A percentile compares a stretch with the other conserved stretches of the same genome.
phyloP scores from a whole-genome alignment of 129 eudicot genomes.

The Flaveria sonorensis region DNA sequence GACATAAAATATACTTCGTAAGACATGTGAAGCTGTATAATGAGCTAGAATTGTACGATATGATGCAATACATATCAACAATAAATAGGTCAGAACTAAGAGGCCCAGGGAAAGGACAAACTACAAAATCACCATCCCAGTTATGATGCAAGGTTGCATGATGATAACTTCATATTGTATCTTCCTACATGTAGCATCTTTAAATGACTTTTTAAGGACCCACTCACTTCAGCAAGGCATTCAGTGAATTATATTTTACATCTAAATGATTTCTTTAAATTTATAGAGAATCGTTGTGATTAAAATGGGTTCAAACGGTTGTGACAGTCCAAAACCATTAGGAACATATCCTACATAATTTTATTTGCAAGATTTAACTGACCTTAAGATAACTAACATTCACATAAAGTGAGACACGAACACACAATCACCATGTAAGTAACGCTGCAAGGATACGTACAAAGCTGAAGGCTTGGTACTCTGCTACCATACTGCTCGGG shows the following conservation, averaged over 20 bases:
- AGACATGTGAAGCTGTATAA: slow-evolving; percentile 6
- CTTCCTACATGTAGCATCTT: slow-evolving; percentile 9
- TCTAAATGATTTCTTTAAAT: not conserved
- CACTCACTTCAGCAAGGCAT: slow-evolving; percentile 13
- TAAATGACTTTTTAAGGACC: not conserved
- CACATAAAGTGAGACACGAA: not conserved
- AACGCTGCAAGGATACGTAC: not conserved
- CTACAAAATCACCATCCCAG: not conserved
- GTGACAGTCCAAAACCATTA: slow-evolving; percentile 11
- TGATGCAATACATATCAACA: not conserved
- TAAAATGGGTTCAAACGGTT: slow-evolving; percentile 3
- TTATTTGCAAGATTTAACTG: not conserved
- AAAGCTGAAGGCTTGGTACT: not conserved
- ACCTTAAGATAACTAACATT: not conserved
- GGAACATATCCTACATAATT: not conserved
- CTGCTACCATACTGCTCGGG: slow-evolving; percentile 11
- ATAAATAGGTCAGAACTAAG: not conserved
- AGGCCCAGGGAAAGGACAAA: not conserved
- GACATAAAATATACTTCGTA: not conserved
- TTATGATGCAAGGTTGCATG: slow-evolving; percentile 11
- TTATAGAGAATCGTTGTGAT: not conserved
- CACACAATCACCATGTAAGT: too few relatives aligned
- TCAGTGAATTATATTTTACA: slow-evolving; percentile 5
- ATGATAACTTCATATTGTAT: not conserved
- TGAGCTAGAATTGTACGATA: not conserved